A percentile compares a stretch with the other conserved stretches of the same genome.
These are phyloP conservation scores for Calcarisporium arbuscula DNA, from an alignment of 2,329 filamentous ascomycete genomes.

Conservation along the genomic window DNA sequence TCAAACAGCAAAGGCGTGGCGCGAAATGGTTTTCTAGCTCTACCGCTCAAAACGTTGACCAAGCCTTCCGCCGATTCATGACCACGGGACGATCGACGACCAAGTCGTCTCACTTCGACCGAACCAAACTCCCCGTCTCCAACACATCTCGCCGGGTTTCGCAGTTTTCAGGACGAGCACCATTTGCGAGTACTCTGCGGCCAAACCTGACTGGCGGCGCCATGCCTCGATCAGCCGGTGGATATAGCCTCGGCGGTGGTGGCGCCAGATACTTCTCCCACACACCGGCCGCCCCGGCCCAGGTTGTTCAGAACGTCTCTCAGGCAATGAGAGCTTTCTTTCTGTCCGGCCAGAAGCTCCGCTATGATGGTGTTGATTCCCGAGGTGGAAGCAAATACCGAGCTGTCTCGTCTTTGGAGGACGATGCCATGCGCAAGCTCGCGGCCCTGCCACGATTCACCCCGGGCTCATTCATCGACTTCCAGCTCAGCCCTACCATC, in stretches of 20 bases:
- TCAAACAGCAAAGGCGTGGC: constrained; percentile 40
- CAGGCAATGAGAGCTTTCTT: constrained; percentile 87
- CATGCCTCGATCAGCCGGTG: constrained; percentile 76
- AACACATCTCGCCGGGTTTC: constrained; percentile 45
- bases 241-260: constrained; percentile 72
- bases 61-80: constrained; percentile 44
- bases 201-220: constrained; percentile 89
- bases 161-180: constrained; percentile 66
- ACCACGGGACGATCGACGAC: constrained; percentile 30
- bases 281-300: constrained; percentile 73
- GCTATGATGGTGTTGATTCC: constrained; percentile 71
- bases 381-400: constrained; percentile 76
- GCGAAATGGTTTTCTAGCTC: constrained; percentile 42
- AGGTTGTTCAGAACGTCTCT: constrained; percentile 93
- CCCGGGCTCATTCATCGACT: constrained; percentile 82
- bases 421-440: constrained; percentile 65
- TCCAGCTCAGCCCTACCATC: constrained; percentile 80
- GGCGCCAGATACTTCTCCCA: constrained; percentile 88
- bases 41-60: constrained; percentile 35
- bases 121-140: constrained; percentile 42
- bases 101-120: constrained; percentile 34
- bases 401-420: constrained; percentile 65
- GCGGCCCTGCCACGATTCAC: constrained; percentile 46
- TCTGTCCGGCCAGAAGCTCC: constrained; percentile 81
- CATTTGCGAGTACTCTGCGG: constrained; percentile 81